Evolutionary conservation across 164 flowering plant species (phyloP), one percentile per base, ranked within the genome.

Genomic region (Platanus orientalis): DNA sequence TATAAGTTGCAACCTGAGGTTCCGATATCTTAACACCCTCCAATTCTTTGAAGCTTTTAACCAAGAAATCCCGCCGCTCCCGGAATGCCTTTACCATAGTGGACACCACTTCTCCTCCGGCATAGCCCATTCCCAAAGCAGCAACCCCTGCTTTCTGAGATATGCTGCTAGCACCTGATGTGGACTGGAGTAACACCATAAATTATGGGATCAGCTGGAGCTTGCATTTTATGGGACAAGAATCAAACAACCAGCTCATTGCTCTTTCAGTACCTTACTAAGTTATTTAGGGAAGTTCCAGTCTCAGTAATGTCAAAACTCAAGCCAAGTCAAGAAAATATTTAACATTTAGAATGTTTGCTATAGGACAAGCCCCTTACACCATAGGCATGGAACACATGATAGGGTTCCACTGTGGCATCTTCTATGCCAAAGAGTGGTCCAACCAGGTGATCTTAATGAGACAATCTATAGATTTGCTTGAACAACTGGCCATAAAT

Each of bases 81-180:
- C 77, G 72, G 71, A 89, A 94, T 34, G 96, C 96, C 74, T 80
- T 84, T 17, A 91, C 96, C 99, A 94, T 94, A 7, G 65, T 71
- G 3, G 93, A 44, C 47, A 91, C 88, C 21, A 79, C 83, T 66
- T 91, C 96, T 6, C 99, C 99, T 52, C 99, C 99, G 55, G 96
- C 93, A 75, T 86, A 75, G 5, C 99, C 99, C 67, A 94, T 44
- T 59, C 90, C 93, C 44, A 94, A 67, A 58, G 99, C 99, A 36
- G 97, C 96, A 72, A 94, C 81, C 51, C 78, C 99, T 21, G 96
- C 99, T 73, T 91, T 94, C 66, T 94, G 99, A 32, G 99, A 81
- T 65, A 89, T 88, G 64, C 97, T 94, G 71, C 96, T 81, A n/a
- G 97, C 97, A 64, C 97, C 96, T 61, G 99, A 94, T 57, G 99